Evolutionary conservation across 306 rosid genomes (phyloP), one percentile per base, ranked within the genome.

Genomic region (Medicago ruthenica): DNA sequence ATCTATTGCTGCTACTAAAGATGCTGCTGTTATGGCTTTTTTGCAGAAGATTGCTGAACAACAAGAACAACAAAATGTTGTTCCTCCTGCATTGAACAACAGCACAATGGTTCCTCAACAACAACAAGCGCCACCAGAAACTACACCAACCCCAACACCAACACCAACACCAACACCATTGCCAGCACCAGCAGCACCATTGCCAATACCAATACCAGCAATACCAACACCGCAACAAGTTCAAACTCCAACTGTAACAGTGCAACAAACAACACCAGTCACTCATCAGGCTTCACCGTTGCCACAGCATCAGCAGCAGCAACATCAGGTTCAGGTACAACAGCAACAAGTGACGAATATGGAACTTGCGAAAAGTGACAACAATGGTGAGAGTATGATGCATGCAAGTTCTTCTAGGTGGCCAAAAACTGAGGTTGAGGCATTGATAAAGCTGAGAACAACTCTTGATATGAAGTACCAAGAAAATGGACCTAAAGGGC

Each of bases 401-500:
- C 8, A 51, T 0, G 7, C 83, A 12, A 82, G 90, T 66, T 72
- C 90, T 1, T 94, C 99, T 9, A 82, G 97, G 84, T 95, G 99
- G 99, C 99, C 99, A 21, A 95, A 88, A 71, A 72, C 61, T 40
- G 99, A 95, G 81, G 89, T 95, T 9, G 81, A 89, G 53, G 89
- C 90, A 5, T 65, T 95, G 72, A 95, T 95, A 71, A 84, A 82
- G 45, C 75, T 95, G 8, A 70, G 99, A 14, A 84, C 90, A 3
- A 80, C 53, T 40, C 53, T 96, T 24, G 97, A 96, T 15, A 18
- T 79, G 0, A 92, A 92, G 86, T 92, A 95, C 76, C 92, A 88
- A 31, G 98, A 92, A 9, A 92, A 60, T 64, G 96, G 87, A 11
- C 97, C 98, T 1, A 95, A 95, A 50, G 99, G 99, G 11, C 93